Percentiles rank a stretch among this genome's conserved stretches.
Conservation (phyloP, 306 rosid genomes). For the Sophora flavescens region DNA sequence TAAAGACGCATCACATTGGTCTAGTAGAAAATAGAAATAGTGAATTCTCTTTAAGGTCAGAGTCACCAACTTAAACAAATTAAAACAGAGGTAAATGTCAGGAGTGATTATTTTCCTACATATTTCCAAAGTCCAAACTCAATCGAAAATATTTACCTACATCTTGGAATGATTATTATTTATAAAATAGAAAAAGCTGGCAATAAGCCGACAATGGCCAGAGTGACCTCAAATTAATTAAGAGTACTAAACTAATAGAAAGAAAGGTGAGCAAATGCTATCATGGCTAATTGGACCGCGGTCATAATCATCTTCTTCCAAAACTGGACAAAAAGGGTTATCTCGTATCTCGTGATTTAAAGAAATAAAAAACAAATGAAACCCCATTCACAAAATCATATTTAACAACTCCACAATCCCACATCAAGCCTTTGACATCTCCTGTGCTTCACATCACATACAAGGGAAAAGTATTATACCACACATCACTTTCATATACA, state of each 20-base stretch:
- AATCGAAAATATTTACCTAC: too few species aligned
- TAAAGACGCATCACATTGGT: too few species aligned
- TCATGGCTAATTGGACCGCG: constrained; percentile 42
- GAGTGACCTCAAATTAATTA: constrained; percentile 41
- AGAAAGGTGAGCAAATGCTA: neutral
- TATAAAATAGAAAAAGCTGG: constrained; percentile 31
- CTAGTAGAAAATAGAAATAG: too few species aligned
- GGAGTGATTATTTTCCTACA: too few species aligned
- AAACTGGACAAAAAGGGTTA: constrained; percentile 30
- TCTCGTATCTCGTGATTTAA: constrained; percentile 29
- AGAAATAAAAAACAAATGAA: constrained; percentile 46
- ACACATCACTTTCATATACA: too few species aligned
- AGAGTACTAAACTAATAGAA: constrained; percentile 38
- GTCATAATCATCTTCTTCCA: constrained; percentile 47
- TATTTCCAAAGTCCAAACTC: too few species aligned
- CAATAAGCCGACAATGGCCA: constrained; percentile 45
- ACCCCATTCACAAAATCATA: constrained; percentile 42
- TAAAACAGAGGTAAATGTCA: too few species aligned
- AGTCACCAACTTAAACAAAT: too few species aligned
- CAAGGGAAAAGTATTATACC: too few species aligned
- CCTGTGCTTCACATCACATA: constrained; percentile 40
- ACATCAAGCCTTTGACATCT: constrained; percentile 38
- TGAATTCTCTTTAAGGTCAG: too few species aligned
- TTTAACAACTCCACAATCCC: constrained; percentile 57
- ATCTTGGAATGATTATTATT: constrained; percentile 6